Conservation (phyloP, 352 stramenopile species). For the Phytophthora citricola region DNA sequence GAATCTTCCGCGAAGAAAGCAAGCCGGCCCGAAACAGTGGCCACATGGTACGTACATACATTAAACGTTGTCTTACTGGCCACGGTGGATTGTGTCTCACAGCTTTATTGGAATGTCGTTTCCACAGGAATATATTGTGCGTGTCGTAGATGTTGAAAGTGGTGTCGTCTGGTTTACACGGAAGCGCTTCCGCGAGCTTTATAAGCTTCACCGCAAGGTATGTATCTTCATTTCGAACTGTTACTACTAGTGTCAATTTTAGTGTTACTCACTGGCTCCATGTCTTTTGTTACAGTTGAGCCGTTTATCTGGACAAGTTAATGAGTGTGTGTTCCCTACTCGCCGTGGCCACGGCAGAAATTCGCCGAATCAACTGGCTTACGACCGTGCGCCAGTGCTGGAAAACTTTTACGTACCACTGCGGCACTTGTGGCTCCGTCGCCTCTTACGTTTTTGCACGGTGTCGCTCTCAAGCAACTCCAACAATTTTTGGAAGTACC, state of each 20-base stretch:
- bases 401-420: conserved; percentile 80
- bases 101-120: conserved; percentile 1
- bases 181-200: conserved; percentile 82
- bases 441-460: conserved; percentile 77
- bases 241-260: background rate
- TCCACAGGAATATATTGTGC: conserved; percentile 83
- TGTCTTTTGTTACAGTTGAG: conserved; percentile 47
- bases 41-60: conserved; percentile 62
- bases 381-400: conserved; percentile 73
- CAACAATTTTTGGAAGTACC: conserved; percentile 86
- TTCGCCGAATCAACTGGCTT: conserved; percentile 63
- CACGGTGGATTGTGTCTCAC: conserved; percentile 1
- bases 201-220: conserved; percentile 87
- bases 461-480: conserved; percentile 77
- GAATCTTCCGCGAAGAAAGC: conserved; percentile 75
- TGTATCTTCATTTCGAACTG: conserved; percentile 2
- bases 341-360: conserved; percentile 63
- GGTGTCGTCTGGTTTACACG: conserved; percentile 86
- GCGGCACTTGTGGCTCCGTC: conserved; percentile 78
- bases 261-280: background rate
- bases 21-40: conserved; percentile 54
- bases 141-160: conserved; percentile 86
- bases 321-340: conserved; percentile 76
- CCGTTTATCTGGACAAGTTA: conserved; percentile 70
- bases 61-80: background rate